Conservation (phyloP, 148 eudicot species). For the Polygonum aviculare region DNA sequence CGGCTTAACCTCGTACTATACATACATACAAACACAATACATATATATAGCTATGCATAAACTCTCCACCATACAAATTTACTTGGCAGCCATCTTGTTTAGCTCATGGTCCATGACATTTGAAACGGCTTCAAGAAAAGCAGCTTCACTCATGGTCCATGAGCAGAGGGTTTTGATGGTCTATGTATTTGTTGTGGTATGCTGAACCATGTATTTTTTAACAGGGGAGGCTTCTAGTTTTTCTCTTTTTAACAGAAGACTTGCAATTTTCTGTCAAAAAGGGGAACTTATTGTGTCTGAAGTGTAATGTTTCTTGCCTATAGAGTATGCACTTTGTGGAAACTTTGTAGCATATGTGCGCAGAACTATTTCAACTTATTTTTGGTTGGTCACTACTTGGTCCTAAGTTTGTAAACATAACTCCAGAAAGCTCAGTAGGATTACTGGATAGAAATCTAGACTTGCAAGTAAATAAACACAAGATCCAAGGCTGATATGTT, state of each 20-base stretch:
- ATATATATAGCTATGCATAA: neutral
- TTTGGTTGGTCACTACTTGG: no score
- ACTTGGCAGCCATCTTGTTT: conserved; percentile 5
- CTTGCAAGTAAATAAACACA: neutral
- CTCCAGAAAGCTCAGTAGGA: neutral
- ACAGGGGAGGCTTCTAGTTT: neutral
- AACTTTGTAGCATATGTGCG: neutral
- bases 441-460: neutral
- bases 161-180: neutral
- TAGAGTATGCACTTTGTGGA: neutral
- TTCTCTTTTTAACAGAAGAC: neutral
- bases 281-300: neutral
- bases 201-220: neutral
- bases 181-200: neutral
- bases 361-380: neutral
- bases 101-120: conserved; percentile 24
- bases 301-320: neutral
- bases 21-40: neutral
- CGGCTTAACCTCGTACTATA: conserved; percentile 4
- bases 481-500: neutral
- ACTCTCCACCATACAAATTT: neutral
- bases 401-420: neutral
- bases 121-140: conserved; percentile 25
- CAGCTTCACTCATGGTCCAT: conserved; percentile 17
- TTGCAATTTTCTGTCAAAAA: neutral